Conservation (phyloP, 768 basidiomycete species). For the Tephrocybe sp. region DNA sequence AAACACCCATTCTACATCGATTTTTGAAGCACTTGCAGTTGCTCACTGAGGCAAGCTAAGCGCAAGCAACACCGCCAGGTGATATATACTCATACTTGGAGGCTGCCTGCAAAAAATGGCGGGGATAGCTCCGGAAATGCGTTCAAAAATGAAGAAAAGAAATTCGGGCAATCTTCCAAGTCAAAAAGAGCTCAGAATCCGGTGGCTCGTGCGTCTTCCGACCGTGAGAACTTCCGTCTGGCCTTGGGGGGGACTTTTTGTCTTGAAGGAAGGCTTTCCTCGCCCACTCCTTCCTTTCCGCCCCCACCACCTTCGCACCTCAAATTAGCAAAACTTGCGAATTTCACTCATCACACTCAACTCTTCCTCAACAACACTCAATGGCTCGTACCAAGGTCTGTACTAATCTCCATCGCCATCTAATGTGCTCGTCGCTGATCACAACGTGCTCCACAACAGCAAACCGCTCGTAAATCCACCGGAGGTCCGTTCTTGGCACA, state of each 20-base stretch:
- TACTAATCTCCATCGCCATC: slow-evolving; percentile 11
- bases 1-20: slow-evolving; percentile 19
- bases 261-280: slow-evolving; percentile 29
- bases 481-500: slow-evolving; percentile 72
- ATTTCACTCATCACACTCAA: slow-evolving; percentile 22
- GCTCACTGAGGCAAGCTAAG: slow-evolving; percentile 13
- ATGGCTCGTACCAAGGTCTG: slow-evolving; percentile 91
- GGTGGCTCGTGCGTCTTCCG: slow-evolving; percentile 47
- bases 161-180: slow-evolving; percentile 46
- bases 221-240: slow-evolving; percentile 47
- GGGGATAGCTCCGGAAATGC: slow-evolving; percentile 13
- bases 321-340: slow-evolving; percentile 21
- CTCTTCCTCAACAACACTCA: slow-evolving; percentile 21
- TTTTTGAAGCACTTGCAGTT: slow-evolving; percentile 18
- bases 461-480: slow-evolving; percentile 99
- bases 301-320: slow-evolving; percentile 33
- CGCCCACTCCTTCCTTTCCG: slow-evolving; percentile 34
- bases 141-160: slow-evolving; percentile 28
- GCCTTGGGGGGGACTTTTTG: slow-evolving; percentile 35
- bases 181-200: slow-evolving; percentile 45
- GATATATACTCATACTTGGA: slow-evolving; percentile 1
- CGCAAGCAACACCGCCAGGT: slow-evolving; percentile 14
- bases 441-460: slow-evolving; percentile 49
- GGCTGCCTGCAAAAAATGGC: slow-evolving; percentile 20
- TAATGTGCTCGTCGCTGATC: slow-evolving; percentile 22